Base-by-base conservation (phyloP, 2,329 filamentous ascomycete genomes). In the Scedosporium apiospermum region DNA sequence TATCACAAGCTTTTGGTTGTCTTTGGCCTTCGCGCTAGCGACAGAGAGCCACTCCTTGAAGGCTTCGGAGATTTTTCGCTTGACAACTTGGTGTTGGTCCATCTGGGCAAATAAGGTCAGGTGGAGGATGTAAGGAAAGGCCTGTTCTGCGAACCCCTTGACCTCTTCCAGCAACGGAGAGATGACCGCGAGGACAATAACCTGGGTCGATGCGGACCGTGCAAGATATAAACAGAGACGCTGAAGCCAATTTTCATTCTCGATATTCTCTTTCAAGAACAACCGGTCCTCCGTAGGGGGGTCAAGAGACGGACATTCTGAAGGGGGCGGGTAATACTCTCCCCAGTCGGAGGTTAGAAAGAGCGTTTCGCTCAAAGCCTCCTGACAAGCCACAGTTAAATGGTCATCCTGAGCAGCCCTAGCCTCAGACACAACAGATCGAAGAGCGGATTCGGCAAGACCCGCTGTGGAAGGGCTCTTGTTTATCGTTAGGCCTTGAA, bases 61-160 rank as follows among this genome's bases (percentile, higher is more conserved):
- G 2, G 86, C 80, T 9, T 78, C 76, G 0, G 93, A 96, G 1
- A 97, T 71, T 6, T 76, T 75, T 6, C 81, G 78, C 62, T 87
- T 88, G 38, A 86, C 76, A 1, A 73, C 76, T 65, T 85, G 82
- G 30, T 86, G 81, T 46, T 80, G 79, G 30, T 88, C 81, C n/a
- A 82, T 74, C 68, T 93, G 88, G 49, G 84, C 82, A 1, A 86
- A 77, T 0, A 99, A 79, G 16, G 92, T 86, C 51, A 96, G 78
- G 73, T 99, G 96, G 3, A 96, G 78, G 61, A 98, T 83, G 66
- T 90, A 96, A 0, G 93, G 92, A 59, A 98, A 88, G 0, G 91
- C 79, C 51, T 86, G 82, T 64, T 87, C 82, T 0, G 92, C 88
- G 69, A 97, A 86, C 0, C 84, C 83, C 49, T 84, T 80, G 27